These are phyloP conservation scores for Plectosphaerella cucumerina DNA, from an alignment of 2,329 filamentous ascomycete species.

Conservation along the genomic window DNA sequence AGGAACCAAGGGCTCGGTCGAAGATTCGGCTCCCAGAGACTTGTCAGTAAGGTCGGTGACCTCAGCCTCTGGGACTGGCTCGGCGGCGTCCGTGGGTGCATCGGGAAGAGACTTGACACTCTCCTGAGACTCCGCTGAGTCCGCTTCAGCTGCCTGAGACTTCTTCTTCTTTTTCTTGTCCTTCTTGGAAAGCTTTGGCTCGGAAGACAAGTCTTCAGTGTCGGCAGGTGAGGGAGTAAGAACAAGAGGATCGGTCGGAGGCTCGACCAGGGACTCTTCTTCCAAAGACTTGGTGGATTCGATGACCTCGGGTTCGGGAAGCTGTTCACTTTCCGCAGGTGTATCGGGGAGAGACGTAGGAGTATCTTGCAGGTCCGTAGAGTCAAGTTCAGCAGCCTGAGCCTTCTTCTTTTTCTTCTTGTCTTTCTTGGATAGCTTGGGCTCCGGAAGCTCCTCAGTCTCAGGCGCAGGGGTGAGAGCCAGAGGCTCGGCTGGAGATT, in stretches of 20 bases:
- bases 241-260: neutral
- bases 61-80: no score
- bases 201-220: no score
- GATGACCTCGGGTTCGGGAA: no score
- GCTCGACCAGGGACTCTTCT: neutral
- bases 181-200: neutral
- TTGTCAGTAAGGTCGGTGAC: no score
- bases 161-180: slow-evolving; percentile 21
- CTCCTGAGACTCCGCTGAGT: neutral
- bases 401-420: slow-evolving; percentile 11
- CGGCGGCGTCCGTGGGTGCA: no score
- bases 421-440: slow-evolving; percentile 5
- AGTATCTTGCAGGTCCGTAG: neutral
- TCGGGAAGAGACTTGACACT: neutral
- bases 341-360: no score
- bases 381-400: neutral
- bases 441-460: no score
- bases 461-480: no score
- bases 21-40: neutral
- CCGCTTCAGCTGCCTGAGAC: slow-evolving; percentile 10
- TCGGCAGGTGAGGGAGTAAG: neutral
- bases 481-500: no score
- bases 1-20: neutral
- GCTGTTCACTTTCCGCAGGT: no score
- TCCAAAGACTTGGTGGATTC: no score